These are phyloP conservation scores for Colletotrichum neosansevieriae DNA, from an alignment of 2,329 filamentous ascomycete genomes.

Conservation along the genomic window DNA sequence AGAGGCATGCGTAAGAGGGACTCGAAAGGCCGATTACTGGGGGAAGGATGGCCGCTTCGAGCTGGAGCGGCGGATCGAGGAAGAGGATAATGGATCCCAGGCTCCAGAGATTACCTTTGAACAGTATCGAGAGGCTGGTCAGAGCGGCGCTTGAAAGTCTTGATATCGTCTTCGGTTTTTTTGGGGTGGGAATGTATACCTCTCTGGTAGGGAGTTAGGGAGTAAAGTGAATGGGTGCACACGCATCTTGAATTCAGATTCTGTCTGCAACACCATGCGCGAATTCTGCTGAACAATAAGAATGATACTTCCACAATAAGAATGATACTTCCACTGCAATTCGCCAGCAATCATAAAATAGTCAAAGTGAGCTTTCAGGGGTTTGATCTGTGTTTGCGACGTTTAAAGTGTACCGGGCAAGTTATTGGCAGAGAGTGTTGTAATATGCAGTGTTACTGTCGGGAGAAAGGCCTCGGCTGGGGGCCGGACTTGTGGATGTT, in stretches of 20 bases:
- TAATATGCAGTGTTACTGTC: slow-evolving; percentile 1
- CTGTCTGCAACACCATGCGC: too few relatives aligned
- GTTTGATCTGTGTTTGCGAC: too few relatives aligned
- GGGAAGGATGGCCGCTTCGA: slow-evolving; percentile 78
- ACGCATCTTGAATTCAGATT: neutral
- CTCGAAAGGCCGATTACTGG: slow-evolving; percentile 71
- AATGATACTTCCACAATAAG: neutral
- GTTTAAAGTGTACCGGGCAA: too few relatives aligned
- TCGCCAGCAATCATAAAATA: too few relatives aligned
- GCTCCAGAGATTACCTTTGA: slow-evolving; percentile 51
- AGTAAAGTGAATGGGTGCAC: neutral
- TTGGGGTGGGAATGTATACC: neutral
- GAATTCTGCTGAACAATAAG: too few relatives aligned
- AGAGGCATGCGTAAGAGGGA: slow-evolving; percentile 74
- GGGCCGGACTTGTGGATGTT: slow-evolving; percentile 24
- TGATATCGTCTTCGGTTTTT: neutral
- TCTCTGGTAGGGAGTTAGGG: slow-evolving; percentile 8
- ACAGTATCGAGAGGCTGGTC: slow-evolving; percentile 59
- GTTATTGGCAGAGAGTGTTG: neutral
- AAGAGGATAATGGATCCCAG: slow-evolving; percentile 63
- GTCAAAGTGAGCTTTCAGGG: too few relatives aligned
- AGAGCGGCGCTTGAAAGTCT: slow-evolving; percentile 57
- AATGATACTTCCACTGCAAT: neutral
- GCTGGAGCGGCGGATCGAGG: slow-evolving; percentile 74
- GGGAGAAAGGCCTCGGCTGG: slow-evolving; percentile 24